Evolutionary conservation across 2,329 filamentous ascomycete species (phyloP).

Genomic region (Fusarium humuli): DNA sequence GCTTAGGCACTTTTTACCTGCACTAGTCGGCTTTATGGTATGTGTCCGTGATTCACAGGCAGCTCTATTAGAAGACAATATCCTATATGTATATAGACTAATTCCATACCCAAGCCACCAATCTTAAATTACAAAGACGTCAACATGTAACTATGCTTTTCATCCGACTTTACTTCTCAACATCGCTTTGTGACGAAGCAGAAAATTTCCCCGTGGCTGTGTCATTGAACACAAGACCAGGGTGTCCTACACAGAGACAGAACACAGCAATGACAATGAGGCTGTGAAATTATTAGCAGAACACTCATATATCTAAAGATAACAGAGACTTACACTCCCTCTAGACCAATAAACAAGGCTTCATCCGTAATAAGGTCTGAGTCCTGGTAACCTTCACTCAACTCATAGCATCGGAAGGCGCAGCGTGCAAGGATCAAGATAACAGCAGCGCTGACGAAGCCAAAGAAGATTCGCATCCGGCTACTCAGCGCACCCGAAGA

Average conservation of each 20-base stretch:
- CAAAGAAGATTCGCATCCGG: constrained; percentile 59
- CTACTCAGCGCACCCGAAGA: constrained; percentile 29
- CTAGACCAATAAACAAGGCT: constrained; percentile 64
- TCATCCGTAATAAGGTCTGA: constrained; percentile 66
- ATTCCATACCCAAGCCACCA: background rate
- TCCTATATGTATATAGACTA: background rate
- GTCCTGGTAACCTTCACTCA: constrained; percentile 68
- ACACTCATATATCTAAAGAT: rapidly evolving
- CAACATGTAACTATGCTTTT: background rate
- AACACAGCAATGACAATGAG: constrained; percentile 53
- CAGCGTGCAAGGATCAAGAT: constrained; percentile 70
- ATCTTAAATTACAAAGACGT: rapidly evolving
- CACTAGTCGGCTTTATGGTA: background rate
- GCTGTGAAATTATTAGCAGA: constrained; percentile 36
- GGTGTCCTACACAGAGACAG: constrained; percentile 54
- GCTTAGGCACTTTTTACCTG: background rate
- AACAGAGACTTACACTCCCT: constrained; percentile 57
- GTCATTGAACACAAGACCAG: constrained; percentile 49
- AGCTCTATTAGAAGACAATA: background rate
- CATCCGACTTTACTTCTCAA: constrained; percentile 5
- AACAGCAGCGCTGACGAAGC: constrained; percentile 64
- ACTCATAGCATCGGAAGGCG: constrained; percentile 72
- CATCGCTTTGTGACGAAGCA: constrained; percentile 11
- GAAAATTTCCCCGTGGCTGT: background rate
- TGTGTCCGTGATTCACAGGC: background rate